These are phyloP conservation scores for Arthroderma uncinatum DNA, from an alignment of 2,329 filamentous ascomycete species.

Conservation along the genomic window DNA sequence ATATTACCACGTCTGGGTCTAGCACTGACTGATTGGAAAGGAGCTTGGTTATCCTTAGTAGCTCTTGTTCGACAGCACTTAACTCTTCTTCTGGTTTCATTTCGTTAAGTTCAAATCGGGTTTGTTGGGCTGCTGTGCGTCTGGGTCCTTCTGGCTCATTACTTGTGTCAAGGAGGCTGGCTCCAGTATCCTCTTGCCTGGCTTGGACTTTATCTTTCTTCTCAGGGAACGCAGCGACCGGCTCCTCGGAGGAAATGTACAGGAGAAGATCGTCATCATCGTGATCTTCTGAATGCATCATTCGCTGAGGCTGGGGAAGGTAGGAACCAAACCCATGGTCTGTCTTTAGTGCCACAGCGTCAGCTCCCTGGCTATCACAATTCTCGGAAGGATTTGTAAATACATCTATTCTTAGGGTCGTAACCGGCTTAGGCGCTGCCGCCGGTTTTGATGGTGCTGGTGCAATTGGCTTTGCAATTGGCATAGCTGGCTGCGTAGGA, in stretches of 20 bases:
- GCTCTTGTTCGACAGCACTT: not conserved
- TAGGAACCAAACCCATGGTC: slow-evolving; percentile 16
- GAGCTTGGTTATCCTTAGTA: not conserved
- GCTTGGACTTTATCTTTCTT: not conserved
- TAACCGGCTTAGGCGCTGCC: not conserved
- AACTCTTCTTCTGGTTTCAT: not conserved
- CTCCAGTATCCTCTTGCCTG: not conserved
- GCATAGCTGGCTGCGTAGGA: not conserved
- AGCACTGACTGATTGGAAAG: not conserved
- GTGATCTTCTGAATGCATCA: not conserved
- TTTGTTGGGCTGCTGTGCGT: not conserved
- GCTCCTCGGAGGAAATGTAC: not conserved
- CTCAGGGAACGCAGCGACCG: not conserved
- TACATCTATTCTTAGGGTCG: slow-evolving; percentile 10
- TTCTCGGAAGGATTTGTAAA: slow-evolving; percentile 12
- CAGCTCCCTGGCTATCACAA: slow-evolving; percentile 7
- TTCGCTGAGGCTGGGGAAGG: slow-evolving; percentile 16
- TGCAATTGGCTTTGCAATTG: not conserved
- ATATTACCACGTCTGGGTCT: not conserved
- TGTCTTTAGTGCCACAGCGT: slow-evolving; percentile 11
- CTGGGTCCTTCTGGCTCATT: not conserved
- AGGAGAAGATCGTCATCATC: not conserved
- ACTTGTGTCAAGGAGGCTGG: slow-evolving; percentile 2
- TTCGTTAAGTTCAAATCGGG: not conserved
- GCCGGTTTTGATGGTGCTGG: not conserved